Evolutionary conservation across 768 basidiomycete species (phyloP), one percentile per base, ranked within the genome.

Genomic region (Hericium coralloides): DNA sequence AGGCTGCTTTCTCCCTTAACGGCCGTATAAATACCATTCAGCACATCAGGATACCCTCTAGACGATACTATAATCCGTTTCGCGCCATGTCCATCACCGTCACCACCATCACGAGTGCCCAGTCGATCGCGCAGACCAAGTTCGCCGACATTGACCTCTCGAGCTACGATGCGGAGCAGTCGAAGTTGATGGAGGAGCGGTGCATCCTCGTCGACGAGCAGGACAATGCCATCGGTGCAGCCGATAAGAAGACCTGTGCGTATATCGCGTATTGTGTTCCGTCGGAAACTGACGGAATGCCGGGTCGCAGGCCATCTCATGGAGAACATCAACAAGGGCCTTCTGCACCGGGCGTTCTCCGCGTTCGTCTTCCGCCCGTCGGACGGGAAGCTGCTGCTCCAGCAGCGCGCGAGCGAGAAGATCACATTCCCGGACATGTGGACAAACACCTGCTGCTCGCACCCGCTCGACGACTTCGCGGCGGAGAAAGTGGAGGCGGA

Each of bases 361-460:
- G 95, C 87, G 38, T 98, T 99, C 71, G 81, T 98, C 61, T 99
- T 98, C 78, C 79, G 93, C 38, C 97, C 97, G 2, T 83, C 84
- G 12, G 93, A 98, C 69, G 97, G 97, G 49, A 90, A 87, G 70
- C 79, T 99, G 17, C 77, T 99, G 25, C 79, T 99, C 48, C 97
- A 99, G 69, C 92, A 93, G 70, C 83, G 97, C 38, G 97, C 97
- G 18, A 78, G 85, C n/a, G 94, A 95, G 75, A 99, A 99, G 77
- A 99, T 99, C 68, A 99, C 97, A 7, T 99, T 99, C 75, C 97
- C 97, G 5, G 81, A 91, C 65, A 94, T 98, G 94, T 99, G 97
- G 97, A 99, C 97, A 36, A 99, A 99, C 72, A 98, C 97, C 8
- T 99, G 97, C 70, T 99, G 95, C 74, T 94, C 92, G 22, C 95